Conservation (phyloP, 768 basidiomycete species). For the Tricholoma bakamatsutake region DNA sequence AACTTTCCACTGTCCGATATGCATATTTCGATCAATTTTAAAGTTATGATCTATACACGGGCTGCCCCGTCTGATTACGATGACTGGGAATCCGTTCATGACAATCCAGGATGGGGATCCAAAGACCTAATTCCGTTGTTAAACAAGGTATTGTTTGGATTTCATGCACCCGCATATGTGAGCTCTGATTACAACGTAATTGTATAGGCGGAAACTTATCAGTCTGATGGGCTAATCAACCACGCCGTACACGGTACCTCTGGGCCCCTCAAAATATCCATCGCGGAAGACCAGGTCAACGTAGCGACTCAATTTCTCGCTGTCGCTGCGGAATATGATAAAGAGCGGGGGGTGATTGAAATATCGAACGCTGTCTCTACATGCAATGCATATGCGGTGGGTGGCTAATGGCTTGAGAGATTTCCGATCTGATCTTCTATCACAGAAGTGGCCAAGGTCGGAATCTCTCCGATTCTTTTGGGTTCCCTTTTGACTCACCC, state of each 20-base stretch:
- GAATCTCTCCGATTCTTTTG: constrained; percentile 1
- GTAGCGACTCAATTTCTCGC: constrained; percentile 42
- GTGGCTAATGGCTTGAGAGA: constrained; percentile 9
- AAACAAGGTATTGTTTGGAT: constrained; percentile 37
- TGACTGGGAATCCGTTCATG: constrained; percentile 47
- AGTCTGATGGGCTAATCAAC: constrained; percentile 14
- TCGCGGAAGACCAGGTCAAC: constrained; percentile 32
- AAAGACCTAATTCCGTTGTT: constrained; percentile 50
- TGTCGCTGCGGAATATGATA: constrained; percentile 42
- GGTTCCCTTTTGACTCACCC: not conserved
- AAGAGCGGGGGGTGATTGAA: constrained; percentile 33
- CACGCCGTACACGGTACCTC: constrained; percentile 37
- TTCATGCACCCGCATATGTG: not conserved
- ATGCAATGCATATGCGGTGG: constrained; percentile 43
- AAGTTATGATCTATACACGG: constrained; percentile 52
- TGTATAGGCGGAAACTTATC: constrained; percentile 36
- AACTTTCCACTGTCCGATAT: not conserved
- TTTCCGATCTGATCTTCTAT: not conserved
- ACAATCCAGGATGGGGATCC: constrained; percentile 59
- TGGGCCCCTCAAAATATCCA: constrained; percentile 47
- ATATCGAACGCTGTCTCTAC: constrained; percentile 44
- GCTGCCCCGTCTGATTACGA: constrained; percentile 60
- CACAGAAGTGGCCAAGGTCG: constrained; percentile 53
- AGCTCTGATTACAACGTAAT: not conserved
- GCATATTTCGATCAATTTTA: not conserved